Evolutionary conservation across 1,139 yeast species (phyloP), one percentile per base, ranked within the genome.

Genomic region (Eremothecium gossypii): DNA sequence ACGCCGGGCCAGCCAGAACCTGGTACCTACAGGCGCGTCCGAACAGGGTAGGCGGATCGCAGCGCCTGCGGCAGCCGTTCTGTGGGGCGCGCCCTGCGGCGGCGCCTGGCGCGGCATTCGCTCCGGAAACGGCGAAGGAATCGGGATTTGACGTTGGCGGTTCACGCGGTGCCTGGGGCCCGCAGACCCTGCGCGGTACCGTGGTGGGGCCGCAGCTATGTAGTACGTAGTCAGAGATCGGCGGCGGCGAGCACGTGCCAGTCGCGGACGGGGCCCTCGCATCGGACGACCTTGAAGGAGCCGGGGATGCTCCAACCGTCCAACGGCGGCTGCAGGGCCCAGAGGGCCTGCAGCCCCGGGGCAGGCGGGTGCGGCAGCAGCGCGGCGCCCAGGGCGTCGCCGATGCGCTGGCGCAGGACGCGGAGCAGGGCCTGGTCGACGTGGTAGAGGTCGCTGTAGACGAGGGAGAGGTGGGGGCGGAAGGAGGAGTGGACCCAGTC

Each of bases 381-480:
- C 7, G 14, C 27, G 14, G 29, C 27, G 29, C 37, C 29, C 53
- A 83, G 68, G 38, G 77, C 74, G 58, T 83, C 94, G 51, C 72
- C 77, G 20, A 83, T 69, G 46, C 94, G 64, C n/a, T 83, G 79
- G 45, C 74, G 74, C 33, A 83, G 74, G 1, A 85, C 79, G 44
- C 79, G 69, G 65, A 79, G 71, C 44, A 78, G 65, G 0, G 93
- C 89, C 56, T 73, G 82, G 49, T 81, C 83, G 10, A 83, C 73
- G 5, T 86, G 87, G 52, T 77, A 70, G 20, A 75, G 60, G 47
- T 76, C 75, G 11, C 87, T 78, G 60, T 84, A 84, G 4, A 78
- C 80, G 45, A 84, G 63, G 8, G 89, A 80, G 30, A 84, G 65
- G 58, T 84, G 95, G 1, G 95, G 95, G 41, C 74, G 77, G 56